Conservation (phyloP, 139 green algal species). For the Chlorella sp. region DNA sequence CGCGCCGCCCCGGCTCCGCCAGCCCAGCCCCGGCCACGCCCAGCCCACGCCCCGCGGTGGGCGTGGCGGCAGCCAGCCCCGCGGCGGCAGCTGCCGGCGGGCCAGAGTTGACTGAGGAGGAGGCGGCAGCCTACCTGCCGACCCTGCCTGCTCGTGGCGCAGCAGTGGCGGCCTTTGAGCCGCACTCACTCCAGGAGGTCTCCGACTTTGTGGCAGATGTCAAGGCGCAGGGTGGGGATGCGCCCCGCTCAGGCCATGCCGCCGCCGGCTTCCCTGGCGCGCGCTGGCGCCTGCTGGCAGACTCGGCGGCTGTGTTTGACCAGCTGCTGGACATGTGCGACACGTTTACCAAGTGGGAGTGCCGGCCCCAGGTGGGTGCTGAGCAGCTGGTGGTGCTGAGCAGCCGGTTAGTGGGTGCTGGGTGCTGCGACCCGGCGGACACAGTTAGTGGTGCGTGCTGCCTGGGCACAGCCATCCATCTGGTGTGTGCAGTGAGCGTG, state of each 20-base stretch:
- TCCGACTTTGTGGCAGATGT: conserved; percentile 32
- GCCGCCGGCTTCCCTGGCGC: neutral
- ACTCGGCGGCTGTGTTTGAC: conserved; percentile 12
- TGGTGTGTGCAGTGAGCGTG: too few relatives aligned
- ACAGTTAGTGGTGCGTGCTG: too few relatives aligned
- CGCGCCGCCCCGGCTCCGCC: too few relatives aligned
- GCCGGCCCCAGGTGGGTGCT: neutral
- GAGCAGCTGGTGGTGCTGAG: neutral
- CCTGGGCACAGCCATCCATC: too few relatives aligned
- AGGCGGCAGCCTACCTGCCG: conserved; percentile 5
- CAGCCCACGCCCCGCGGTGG: neutral
- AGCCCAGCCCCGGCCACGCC: neutral
- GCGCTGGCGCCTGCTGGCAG: neutral
- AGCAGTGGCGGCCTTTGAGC: conserved; percentile 1
- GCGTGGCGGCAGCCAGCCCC: neutral
- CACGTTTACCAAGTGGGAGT: conserved; percentile 21
- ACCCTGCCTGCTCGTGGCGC: conserved; percentile 5
- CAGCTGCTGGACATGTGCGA: conserved; percentile 5
- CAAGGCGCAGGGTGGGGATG: conserved; percentile 15
- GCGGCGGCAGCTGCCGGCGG: neutral
- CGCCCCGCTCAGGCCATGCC: neutral
- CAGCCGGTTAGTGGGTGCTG: too few relatives aligned
- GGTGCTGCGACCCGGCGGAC: too few relatives aligned
- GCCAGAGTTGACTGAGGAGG: conserved; percentile 8
- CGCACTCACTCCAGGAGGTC: neutral